Conservation (phyloP, 148 eudicot genomes). For the Spergularia marina region DNA sequence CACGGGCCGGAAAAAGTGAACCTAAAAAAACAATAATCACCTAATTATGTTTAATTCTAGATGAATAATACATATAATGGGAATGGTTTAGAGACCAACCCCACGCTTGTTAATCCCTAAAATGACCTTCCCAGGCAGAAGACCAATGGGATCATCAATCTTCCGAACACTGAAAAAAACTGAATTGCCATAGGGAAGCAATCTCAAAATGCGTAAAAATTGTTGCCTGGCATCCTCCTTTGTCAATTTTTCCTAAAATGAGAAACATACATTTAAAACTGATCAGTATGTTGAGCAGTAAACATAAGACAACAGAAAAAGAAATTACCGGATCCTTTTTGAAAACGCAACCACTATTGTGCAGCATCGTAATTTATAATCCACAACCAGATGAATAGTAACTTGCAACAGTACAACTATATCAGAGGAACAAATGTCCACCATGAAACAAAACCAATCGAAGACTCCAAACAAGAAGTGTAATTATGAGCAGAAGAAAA, state of each 20-base stretch:
- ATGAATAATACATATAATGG: neutral
- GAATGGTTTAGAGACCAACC: conserved; percentile 44
- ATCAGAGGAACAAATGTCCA: too few species aligned
- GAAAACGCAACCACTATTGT: neutral
- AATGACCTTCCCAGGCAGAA: conserved; percentile 85
- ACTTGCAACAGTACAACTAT: too few species aligned
- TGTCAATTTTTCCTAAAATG: conserved; percentile 70
- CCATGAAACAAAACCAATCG: too few species aligned
- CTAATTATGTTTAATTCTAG: neutral
- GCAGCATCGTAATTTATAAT: neutral
- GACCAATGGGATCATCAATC: conserved; percentile 99
- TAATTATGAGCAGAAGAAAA: too few species aligned
- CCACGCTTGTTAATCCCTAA: conserved; percentile 97
- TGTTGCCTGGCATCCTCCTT: conserved; percentile 99
- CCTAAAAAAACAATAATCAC: conserved; percentile 36
- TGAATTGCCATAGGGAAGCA: conserved; percentile 93
- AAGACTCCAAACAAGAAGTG: too few species aligned
- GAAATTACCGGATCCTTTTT: neutral
- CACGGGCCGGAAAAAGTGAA: conserved; percentile 98
- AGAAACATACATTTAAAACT: neutral
- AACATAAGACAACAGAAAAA: neutral
- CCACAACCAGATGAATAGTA: too few species aligned
- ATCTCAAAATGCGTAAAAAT: conserved; percentile 74
- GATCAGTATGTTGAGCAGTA: neutral
- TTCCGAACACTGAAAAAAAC: conserved; percentile 96